Evolutionary conservation across 306 rosid species (phyloP).

Genomic region (Medicago lupulina): DNA sequence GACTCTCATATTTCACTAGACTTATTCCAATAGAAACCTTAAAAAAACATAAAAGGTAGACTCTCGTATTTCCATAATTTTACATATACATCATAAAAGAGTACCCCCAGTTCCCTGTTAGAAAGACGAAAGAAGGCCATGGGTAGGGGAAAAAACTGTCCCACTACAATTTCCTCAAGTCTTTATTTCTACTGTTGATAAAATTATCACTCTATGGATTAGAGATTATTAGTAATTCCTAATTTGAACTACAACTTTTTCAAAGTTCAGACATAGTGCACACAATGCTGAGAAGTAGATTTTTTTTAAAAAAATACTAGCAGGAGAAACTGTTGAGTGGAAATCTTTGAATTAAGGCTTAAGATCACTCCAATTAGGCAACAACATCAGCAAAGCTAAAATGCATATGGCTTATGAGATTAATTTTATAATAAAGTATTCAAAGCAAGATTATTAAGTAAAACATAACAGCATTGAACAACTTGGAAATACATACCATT

Average conservation of each 20-base stretch:
- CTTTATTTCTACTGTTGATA: background rate
- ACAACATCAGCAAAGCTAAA: slow-evolving; percentile 21
- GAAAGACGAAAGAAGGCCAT: too few species aligned
- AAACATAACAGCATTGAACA: slow-evolving; percentile 34
- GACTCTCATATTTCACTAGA: too few species aligned
- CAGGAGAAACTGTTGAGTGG: slow-evolving; percentile 10
- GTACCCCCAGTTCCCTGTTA: too few species aligned
- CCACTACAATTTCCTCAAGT: background rate
- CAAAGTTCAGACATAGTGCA: too few species aligned
- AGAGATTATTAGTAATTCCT: background rate
- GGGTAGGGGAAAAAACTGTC: background rate
- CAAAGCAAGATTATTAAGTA: slow-evolving; percentile 32
- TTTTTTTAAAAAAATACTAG: slow-evolving; percentile 7
- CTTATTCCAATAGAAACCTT: too few species aligned
- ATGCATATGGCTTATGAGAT: slow-evolving; percentile 10
- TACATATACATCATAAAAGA: too few species aligned
- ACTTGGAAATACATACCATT: slow-evolving; percentile 66
- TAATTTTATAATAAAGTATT: slow-evolving; percentile 24
- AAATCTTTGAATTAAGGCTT: slow-evolving; percentile 3
- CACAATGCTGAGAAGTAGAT: background rate
- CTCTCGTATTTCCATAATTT: too few species aligned
- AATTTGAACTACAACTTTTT: background rate
- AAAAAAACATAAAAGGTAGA: too few species aligned
- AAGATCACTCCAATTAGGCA: slow-evolving; percentile 28
- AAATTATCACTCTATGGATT: background rate